These are phyloP conservation scores for Penicillium digitatum DNA, from an alignment of 2,329 filamentous ascomycete genomes.

Conservation along the genomic window DNA sequence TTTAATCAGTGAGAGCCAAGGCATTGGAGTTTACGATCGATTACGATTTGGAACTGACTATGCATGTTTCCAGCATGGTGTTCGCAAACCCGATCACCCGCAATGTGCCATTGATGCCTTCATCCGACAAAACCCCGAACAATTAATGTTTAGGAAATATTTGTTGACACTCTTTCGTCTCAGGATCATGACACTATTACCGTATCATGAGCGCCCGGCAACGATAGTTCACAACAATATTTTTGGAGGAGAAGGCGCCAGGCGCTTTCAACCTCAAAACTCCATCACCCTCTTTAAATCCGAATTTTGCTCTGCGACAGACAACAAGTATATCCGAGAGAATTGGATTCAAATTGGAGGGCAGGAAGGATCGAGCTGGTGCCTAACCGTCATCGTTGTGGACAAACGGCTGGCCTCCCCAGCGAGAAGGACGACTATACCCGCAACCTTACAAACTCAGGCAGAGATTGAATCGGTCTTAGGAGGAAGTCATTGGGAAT, in stretches of 20 bases:
- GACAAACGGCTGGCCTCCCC: constrained; percentile 48
- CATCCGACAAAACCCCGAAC: constrained; percentile 72
- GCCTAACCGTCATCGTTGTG: constrained; percentile 39
- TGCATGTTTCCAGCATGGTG: constrained; percentile 29
- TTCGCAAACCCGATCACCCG: constrained; percentile 28
- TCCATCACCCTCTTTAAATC: constrained; percentile 57
- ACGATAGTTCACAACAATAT: constrained; percentile 58
- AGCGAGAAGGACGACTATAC: constrained; percentile 83
- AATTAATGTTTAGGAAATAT: constrained; percentile 50
- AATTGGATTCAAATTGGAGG: constrained; percentile 22
- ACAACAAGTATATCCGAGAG: constrained; percentile 27
- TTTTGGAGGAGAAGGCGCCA: constrained; percentile 68
- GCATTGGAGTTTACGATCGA: constrained; percentile 12
- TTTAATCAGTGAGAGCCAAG: constrained; percentile 71
- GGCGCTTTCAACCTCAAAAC: constrained; percentile 72
- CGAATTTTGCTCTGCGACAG: constrained; percentile 39
- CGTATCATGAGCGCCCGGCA: constrained; percentile 12
- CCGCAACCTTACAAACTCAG: constrained; percentile 54
- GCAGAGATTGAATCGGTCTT: constrained; percentile 32
- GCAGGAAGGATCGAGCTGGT: constrained; percentile 76
- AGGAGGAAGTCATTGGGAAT: constrained; percentile 38
- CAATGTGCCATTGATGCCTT: constrained; percentile 47
- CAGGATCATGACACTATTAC: constrained; percentile 12
- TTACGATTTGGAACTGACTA: constrained; percentile 23
- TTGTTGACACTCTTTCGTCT: constrained; percentile 47